Evolutionary conservation across 2,329 filamentous ascomycete species (phyloP), one percentile per base, ranked within the genome.

Genomic region (Nigrospora osmanthi): DNA sequence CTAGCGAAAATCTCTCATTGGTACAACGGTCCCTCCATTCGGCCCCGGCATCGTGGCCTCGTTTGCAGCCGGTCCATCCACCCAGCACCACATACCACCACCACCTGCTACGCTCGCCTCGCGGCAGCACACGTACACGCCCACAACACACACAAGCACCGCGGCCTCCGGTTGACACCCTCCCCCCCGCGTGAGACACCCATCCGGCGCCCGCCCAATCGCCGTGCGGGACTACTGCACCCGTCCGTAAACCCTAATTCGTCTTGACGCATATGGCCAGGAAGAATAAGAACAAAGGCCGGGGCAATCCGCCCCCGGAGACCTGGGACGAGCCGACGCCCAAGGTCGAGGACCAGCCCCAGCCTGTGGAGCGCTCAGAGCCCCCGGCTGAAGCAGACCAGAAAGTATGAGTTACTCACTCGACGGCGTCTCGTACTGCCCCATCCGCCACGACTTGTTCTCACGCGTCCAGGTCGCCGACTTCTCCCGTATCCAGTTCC

Each of bases 381-480:
- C 23, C 23, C 23, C 35, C 33, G 42, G 41, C 41, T 19, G 38
- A 45, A 37, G 23, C 23, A 28, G 37, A 43, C 34, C 31, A 48
- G 40, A 40, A 35, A 48, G 44, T 43, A 49, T 47, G 49, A 48
- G 23, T 28, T 28, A 47, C 40, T 36, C 41, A 23, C 31, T 40
- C 19, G 37, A 49, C 9, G 47, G 46, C 35, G 38, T 51, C n/a
- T 32, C 42, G 19, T 44, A 43, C 35, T 51, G 49, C 35, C 37
- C 47, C 17, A 37, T 32, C 30, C 47, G 49, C 34, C 17, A 32
- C 38, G 40, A 49, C 37, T 38, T 39, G 17, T 46, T 43, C 41
- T 40, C 40, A 44, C 49, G 49, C 30, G 44, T 51, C 36, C 49
- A 51, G 45, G 42, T 47, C 40, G 44, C 49, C 44, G 47, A 51